Evolutionary conservation across 441 rosid species (phyloP), one percentile per base, ranked within the genome.

Genomic region (Geranium incanum): DNA sequence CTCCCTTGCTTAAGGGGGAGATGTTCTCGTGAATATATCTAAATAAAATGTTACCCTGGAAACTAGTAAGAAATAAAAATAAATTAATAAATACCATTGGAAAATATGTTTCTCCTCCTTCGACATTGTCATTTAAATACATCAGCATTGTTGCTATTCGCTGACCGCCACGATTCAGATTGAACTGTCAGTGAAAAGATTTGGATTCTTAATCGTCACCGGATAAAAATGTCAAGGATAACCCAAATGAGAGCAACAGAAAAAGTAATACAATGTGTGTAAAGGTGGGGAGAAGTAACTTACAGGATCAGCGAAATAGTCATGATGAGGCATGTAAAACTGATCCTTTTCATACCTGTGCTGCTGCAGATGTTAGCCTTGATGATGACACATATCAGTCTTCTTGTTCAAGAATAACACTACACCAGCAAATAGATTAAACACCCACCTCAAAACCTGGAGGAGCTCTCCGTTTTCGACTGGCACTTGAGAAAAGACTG

Each of bases 61-160:
- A 45, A 9, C 15, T 50, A 50, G 6, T 16, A 55, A 2, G 62
- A 55, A 15, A 55, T 16, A 57, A 57, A 52, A 48, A 5, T 16
- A 60, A n/a, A 21, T 50, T 63, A 60, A 36, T 52, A 70, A 55
- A 66, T 87, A 94, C 99, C 97, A 78, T 68, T 64, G 97, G 99
- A 76, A 94, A 94, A 81, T 88, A 88, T 60, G 99, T 94, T 84
- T 94, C 99, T 80, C 99, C 99, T 69, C 97, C 99, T 79, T 94
- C 92, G 36, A 92, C 96, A 66, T 82, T 83, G 74, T 89, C 91
- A 23, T 87, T 94, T 70, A 94, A 77, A 81, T 94, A 92, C 97
- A 94, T 91, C 62, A 94, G 92, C 89, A 92, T 79, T 36, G 99
- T 94, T 70, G 97, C 97, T 68, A 94, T 70, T 18, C 94, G 86